These are phyloP conservation scores for Nicotiana otophora DNA, from an alignment of 257 asterid genomes.

Conservation along the genomic window DNA sequence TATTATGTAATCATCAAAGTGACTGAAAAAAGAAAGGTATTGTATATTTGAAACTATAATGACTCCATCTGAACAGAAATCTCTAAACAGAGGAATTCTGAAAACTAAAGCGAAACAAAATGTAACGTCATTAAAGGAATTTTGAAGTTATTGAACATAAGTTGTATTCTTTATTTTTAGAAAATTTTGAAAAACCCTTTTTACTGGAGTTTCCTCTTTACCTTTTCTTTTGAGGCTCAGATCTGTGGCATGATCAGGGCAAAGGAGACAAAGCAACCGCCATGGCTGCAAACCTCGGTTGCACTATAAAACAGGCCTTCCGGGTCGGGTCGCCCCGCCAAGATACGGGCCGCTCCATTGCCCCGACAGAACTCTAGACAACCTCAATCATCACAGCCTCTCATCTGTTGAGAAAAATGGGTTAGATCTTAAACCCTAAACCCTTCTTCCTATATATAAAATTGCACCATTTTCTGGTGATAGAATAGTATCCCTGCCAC, in stretches of 20 bases:
- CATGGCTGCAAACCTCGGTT: conserved; percentile 13
- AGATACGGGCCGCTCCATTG: background rate
- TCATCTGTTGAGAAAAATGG: background rate
- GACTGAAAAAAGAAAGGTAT: background rate
- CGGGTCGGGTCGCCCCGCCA: conserved; percentile 9
- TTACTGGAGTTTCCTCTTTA: too few species aligned
- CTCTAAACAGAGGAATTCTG: background rate
- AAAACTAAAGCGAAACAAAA: background rate
- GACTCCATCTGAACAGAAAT: background rate
- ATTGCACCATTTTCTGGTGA: too few species aligned
- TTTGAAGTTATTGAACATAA: too few species aligned
- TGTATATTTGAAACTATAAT: background rate
- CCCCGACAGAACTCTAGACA: background rate
- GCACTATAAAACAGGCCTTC: background rate
- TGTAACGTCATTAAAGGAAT: background rate
- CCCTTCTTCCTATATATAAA: too few species aligned
- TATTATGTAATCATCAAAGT: background rate
- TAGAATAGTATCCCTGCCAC: too few species aligned
- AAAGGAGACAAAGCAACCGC: background rate
- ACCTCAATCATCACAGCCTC: conserved; percentile 4
- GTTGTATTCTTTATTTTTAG: too few species aligned
- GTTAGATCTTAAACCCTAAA: too few species aligned
- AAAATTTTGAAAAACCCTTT: too few species aligned
- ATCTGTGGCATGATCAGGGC: background rate
- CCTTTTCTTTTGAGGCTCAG: background rate